Evolutionary conservation across 805 yeast species (phyloP), one percentile per base, ranked within the genome.

Genomic region (Wickerhamiella sergipiensis): DNA sequence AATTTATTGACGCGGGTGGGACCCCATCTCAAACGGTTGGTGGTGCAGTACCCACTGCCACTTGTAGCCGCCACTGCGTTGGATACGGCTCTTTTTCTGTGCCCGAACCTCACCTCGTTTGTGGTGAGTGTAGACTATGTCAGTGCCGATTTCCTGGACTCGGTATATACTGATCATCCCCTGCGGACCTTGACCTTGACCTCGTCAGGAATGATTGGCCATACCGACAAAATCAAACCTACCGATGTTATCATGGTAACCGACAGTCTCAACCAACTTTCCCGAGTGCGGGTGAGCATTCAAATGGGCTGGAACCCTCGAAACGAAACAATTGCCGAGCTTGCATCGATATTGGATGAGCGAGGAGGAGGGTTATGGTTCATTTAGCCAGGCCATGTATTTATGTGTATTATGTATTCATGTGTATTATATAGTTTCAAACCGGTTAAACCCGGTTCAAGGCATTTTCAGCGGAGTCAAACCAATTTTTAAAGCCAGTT

Each of bases 211-310:
- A 78, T 64, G 59, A 82, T 68, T 53, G 97, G 97, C 1, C 85
- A 89, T 52, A 76, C 87, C 1, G 77, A 81, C 22, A 86, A 86
- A 61, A 68, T 92, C 33, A 86, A 85, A 59, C 95, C 97, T 0
- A 83, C 86, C 58, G 97, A 90, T 64, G 70, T 92, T 52, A 85
- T 92, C 0, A 74, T 88, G 46, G 96, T 97, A 0, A 96, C 89
- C 53, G 81, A 78, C 9, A 70, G 95, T 58, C 65, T 92, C 17
- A 95, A 95, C 0, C 56, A 70, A 40, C 70, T 92, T 61, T 73
- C 74, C 54, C 75, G 75, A 47, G 70, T 92, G 1, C 71, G 82
- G 43, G 74, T 88, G 43, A 81, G 92, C 21, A 77, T 83, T 17
- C 80, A 81, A 63, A 67, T 92, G 38, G 95, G 96, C 8, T 92